Conservation (phyloP, 169 alveolate species). For the Perkinsus marinus region DNA sequence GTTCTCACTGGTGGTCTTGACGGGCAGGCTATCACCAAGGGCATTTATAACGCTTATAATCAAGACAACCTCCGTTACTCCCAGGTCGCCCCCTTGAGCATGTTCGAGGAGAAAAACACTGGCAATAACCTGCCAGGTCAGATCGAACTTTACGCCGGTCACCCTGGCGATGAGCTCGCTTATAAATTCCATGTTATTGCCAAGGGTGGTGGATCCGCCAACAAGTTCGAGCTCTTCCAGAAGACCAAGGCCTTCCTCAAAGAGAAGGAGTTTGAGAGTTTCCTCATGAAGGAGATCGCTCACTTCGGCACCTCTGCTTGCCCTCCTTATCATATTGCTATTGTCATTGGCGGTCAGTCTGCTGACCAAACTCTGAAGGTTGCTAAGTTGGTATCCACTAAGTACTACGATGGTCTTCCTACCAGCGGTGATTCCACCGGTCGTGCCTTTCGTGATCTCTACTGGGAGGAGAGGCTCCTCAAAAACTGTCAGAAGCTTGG, state of each 20-base stretch:
- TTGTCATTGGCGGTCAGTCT: constrained; percentile 67
- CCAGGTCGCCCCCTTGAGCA: constrained; percentile 60
- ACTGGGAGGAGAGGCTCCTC: constrained; percentile 35
- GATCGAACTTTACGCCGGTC: constrained; percentile 47
- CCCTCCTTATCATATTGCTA: constrained; percentile 75
- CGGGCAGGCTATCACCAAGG: constrained; percentile 49
- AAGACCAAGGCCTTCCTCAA: constrained; percentile 59
- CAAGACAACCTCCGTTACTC: constrained; percentile 55
- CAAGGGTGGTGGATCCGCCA: constrained; percentile 77
- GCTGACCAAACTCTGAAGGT: constrained; percentile 70
- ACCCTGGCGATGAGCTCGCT: neutral
- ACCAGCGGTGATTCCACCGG: constrained; percentile 52
- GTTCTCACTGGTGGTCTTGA: constrained; percentile 30
- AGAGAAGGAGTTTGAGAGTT: constrained; percentile 35
- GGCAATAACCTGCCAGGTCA: constrained; percentile 69
- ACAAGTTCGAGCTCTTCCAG: constrained; percentile 63
- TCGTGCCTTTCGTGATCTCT: constrained; percentile 58
- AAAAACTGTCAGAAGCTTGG: constrained; percentile 44
- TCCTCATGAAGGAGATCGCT: constrained; percentile 47
- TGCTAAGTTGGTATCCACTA: constrained; percentile 64
- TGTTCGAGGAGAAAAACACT: constrained; percentile 70
- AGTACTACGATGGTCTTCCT: constrained; percentile 55
- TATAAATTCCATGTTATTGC: constrained; percentile 60
- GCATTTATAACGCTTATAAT: constrained; percentile 61
- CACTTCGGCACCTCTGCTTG: constrained; percentile 73